phyloP scores from a whole-genome alignment of 202 grass and related monocot genomes.

The Bolboschoenoplectus hybrid region DNA sequence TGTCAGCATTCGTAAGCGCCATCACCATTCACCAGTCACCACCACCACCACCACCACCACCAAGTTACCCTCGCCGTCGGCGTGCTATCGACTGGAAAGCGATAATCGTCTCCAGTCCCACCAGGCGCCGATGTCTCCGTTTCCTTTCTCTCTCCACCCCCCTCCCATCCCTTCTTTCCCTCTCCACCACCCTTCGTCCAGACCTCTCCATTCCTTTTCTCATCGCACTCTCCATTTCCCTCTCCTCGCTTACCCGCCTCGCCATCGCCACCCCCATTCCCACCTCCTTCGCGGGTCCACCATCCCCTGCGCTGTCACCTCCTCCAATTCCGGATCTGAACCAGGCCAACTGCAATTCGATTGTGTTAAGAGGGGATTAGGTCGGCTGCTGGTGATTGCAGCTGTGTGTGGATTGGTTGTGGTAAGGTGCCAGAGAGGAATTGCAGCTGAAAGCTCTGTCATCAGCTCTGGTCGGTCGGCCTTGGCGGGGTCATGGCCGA shows the following conservation, averaged over 20 bases:
- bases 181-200: conserved; percentile 19
- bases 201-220: conserved; percentile 13
- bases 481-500: conserved; percentile 56
- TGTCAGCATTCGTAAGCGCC: not conserved
- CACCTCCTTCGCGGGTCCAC: not conserved
- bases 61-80: not conserved
- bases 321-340: not conserved
- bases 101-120: not conserved
- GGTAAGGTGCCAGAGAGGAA: conserved; percentile 30
- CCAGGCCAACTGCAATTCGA: not conserved
- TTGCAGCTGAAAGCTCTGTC: conserved; percentile 42
- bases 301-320: not conserved
- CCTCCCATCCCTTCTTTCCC: conserved; percentile 2
- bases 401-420: conserved; percentile 39
- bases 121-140: conserved; percentile 25
- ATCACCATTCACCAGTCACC: not conserved
- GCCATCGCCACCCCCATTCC: not conserved
- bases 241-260: conserved; percentile 27
- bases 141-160: conserved; percentile 16
- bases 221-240: conserved; percentile 29
- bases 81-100: not conserved
- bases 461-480: conserved; percentile 43
- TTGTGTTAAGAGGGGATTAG: conserved; percentile 12
- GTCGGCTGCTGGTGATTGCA: conserved; percentile 26
- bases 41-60: no score